Evolutionary conservation across 2,329 filamentous ascomycete genomes (phyloP).

Genomic region (Aspergillus uvarum): DNA sequence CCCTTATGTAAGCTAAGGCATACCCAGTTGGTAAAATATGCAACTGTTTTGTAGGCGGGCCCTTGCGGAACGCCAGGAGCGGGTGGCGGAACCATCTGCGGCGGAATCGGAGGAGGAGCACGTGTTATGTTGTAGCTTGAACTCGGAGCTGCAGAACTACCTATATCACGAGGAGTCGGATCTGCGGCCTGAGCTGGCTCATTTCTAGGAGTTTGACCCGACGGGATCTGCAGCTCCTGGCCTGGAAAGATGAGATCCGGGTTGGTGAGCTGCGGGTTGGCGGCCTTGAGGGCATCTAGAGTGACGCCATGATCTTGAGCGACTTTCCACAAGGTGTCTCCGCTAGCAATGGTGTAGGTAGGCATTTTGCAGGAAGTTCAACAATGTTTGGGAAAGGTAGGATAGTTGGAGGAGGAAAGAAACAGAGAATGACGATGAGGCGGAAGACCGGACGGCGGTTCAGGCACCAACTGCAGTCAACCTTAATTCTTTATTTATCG

Average conservation of each 20-base stretch:
- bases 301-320: slow-evolving; percentile 8
- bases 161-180: neutral
- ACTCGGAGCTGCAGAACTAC: neutral
- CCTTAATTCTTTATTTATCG: neutral
- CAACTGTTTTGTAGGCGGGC: slow-evolving; percentile 28
- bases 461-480: neutral
- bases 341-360: slow-evolving; percentile 7
- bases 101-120: neutral
- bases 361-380: neutral
- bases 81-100: slow-evolving; percentile 2
- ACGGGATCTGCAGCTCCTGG: slow-evolving; percentile 5
- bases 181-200: neutral
- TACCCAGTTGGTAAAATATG: slow-evolving; percentile 49
- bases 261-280: slow-evolving; percentile 12
- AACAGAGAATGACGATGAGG: neutral
- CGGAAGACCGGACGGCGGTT: neutral
- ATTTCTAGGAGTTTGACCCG: neutral
- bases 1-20: neutral
- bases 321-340: slow-evolving; percentile 9
- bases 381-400: neutral
- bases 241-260: slow-evolving; percentile 10
- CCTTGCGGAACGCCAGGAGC: neutral
- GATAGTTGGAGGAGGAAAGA: neutral
- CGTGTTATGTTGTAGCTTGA: neutral
- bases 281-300: slow-evolving; percentile 5